A percentile compares a stretch with the other conserved stretches of the same genome.
Evolutionary conservation across 1,284 basidiomycete species (phyloP).

Genomic region (Phaffia rhodozyma): DNA sequence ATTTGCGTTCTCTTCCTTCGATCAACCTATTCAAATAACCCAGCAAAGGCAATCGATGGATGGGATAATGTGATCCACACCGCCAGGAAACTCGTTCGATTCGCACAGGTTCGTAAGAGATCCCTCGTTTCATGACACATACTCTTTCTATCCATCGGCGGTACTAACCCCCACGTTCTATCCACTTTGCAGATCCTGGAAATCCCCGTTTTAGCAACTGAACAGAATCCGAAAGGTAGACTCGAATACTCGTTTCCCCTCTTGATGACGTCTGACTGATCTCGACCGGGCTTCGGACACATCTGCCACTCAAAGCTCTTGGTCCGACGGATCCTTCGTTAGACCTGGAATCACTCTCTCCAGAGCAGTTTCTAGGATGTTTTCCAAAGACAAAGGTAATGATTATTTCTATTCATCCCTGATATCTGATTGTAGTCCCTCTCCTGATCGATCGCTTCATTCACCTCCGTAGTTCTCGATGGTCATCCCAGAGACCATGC

Average conservation of each 20-base stretch:
- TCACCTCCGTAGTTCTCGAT: slow-evolving; percentile 55
- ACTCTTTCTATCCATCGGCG: not conserved
- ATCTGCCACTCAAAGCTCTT: slow-evolving; percentile 42
- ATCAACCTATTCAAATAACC: slow-evolving; percentile 25
- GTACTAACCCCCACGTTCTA: slow-evolving; percentile 1
- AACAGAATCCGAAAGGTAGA: slow-evolving; percentile 67
- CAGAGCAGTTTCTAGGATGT: slow-evolving; percentile 47
- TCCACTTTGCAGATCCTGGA: slow-evolving; percentile 43
- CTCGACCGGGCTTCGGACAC: not conserved
- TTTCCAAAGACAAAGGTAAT: slow-evolving; percentile 48
- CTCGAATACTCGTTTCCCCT: not conserved
- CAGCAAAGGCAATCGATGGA: slow-evolving; percentile 44
- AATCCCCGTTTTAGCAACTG: slow-evolving; percentile 62
- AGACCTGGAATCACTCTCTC: slow-evolving; percentile 46
- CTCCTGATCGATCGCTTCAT: not conserved
- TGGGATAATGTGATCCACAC: slow-evolving; percentile 59
- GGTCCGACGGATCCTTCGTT: slow-evolving; percentile 58
- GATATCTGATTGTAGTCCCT: slow-evolving; percentile 20
- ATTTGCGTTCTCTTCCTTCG: too few species aligned
- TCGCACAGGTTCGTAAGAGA: slow-evolving; percentile 48
- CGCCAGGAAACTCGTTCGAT: slow-evolving; percentile 58
- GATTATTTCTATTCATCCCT: not conserved
- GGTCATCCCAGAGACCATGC: slow-evolving; percentile 54
- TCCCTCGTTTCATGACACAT: not conserved
- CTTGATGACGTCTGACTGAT: not conserved